These are phyloP conservation scores for Rossbeevera mucosa DNA, from an alignment of 768 basidiomycete species.

Conservation along the genomic window DNA sequence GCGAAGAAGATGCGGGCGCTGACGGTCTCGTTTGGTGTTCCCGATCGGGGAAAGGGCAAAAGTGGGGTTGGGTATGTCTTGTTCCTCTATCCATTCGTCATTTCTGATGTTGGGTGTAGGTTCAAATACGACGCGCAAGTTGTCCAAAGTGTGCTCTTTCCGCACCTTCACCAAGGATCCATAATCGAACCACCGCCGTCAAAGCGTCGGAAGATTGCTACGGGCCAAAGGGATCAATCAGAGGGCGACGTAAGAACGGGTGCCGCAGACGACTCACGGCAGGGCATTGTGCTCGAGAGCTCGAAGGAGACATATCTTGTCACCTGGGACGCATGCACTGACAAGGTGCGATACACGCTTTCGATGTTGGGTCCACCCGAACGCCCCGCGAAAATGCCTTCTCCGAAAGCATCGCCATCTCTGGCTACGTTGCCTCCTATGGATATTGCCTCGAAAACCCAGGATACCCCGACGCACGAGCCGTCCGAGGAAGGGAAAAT, in stretches of 20 bases:
- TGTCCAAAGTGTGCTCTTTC: constrained; percentile 44
- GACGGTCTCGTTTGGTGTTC: constrained; percentile 47
- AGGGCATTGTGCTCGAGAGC: constrained; percentile 26
- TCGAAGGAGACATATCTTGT: constrained; percentile 21
- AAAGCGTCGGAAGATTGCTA: constrained; percentile 28
- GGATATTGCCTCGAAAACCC: constrained; percentile 5
- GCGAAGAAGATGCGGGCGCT: constrained; percentile 39
- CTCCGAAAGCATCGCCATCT: not conserved
- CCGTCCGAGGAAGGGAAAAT: not conserved
- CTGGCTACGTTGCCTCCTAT: not conserved
- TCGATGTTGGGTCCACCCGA: constrained; percentile 10
- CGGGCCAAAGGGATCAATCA: constrained; percentile 2
- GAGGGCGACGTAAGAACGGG: constrained; percentile 10
- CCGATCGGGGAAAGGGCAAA: constrained; percentile 27
- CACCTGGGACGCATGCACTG: constrained; percentile 7
- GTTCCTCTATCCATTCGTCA: not conserved
- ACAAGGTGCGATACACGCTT: constrained; percentile 16
- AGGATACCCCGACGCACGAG: not conserved
- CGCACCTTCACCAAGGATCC: constrained; percentile 23
- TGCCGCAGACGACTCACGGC: constrained; percentile 5
- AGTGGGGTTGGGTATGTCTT: constrained; percentile 42
- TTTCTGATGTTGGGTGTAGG: constrained; percentile 25
- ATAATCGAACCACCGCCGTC: constrained; percentile 12
- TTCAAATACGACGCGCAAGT: constrained; percentile 50
- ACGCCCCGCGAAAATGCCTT: not conserved